phyloP scores from a whole-genome alignment of 2,329 filamentous ascomycete species.

The Didymella pomorum region DNA sequence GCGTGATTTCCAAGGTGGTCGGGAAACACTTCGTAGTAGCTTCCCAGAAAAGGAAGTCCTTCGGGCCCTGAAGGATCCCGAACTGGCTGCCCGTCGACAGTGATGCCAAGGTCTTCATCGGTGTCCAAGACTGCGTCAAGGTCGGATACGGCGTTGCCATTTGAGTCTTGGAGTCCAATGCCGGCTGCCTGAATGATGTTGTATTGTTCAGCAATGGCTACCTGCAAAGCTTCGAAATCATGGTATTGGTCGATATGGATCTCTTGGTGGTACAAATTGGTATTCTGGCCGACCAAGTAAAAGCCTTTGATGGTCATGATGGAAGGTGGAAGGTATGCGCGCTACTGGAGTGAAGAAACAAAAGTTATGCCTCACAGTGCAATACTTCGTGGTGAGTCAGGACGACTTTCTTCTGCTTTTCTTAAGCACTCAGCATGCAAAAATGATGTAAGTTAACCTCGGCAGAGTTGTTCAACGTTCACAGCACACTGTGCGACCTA shows the following conservation, averaged over 20 bases:
- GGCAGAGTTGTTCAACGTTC: not conserved
- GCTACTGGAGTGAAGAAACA: no score
- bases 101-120: not conserved
- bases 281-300: constrained; percentile 26
- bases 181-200: constrained; percentile 25
- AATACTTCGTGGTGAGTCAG: no score
- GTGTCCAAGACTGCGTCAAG: constrained; percentile 23
- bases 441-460: not conserved
- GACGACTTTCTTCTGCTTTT: no score
- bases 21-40: not conserved
- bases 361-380: not conserved
- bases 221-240: constrained; percentile 26
- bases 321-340: not conserved
- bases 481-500: no score
- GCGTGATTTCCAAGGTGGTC: not conserved
- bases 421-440: not conserved
- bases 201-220: constrained; percentile 27
- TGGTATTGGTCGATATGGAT: constrained; percentile 28
- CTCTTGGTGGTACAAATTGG: constrained; percentile 25
- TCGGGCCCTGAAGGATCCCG: not conserved
- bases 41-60: not conserved
- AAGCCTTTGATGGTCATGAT: constrained; percentile 29
- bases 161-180: constrained; percentile 24
- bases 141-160: constrained; percentile 20
- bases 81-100: not conserved